Evolutionary conservation across 208 protist species (phyloP), one percentile per base, ranked within the genome.

Genomic region (Acanthamoeba triangularis): DNA sequence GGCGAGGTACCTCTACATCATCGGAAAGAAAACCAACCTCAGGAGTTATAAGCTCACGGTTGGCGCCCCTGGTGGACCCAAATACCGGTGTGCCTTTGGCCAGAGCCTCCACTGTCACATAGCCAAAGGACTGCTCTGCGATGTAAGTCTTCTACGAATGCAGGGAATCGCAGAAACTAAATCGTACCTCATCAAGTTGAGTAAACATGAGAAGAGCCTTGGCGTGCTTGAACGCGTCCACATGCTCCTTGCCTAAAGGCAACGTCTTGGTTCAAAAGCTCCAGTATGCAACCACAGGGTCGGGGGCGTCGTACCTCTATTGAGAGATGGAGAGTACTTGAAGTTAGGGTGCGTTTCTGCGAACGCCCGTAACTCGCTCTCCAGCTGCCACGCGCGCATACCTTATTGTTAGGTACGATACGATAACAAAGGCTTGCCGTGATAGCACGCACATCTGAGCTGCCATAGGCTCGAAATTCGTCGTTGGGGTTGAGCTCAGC

Each of bases 181-280:
- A 30, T 18, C 11, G 2, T 37, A 72, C 63, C 63, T 72, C 63
- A 0, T 72, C 63, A 25, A 72, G 25, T 6, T 37, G 25, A 13
- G 63, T 72, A n/a, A 72, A 72, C 63, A 72, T 72, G n/a, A 72
- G n/a, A 0, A 72, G n/a, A 18, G n/a, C 63, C 63, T 72, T 72
- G 25, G 63, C 63, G n/a, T 37, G 25, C 30, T 72, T 72, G n/a
- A 72, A 72, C 23, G 30, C n/a, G 8, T 72, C n/a, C 28, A 10
- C 11, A n/a, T 72, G 63, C 0, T 72, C 63, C 2, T 30, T 1
- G 63, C 63, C 63, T 72, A n/a, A 37, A 2, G 37, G n/a, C n/a
- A n/a, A n/a, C n/a, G n/a, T n/a, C n/a, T n/a, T n/a, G n/a, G n/a
- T n/a, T n/a, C n/a, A n/a, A n/a, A n/a, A n/a, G n/a, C n/a, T n/a